phyloP scores from a whole-genome alignment of 306 rosid species.

The Dalbergia cochinchinensis region DNA sequence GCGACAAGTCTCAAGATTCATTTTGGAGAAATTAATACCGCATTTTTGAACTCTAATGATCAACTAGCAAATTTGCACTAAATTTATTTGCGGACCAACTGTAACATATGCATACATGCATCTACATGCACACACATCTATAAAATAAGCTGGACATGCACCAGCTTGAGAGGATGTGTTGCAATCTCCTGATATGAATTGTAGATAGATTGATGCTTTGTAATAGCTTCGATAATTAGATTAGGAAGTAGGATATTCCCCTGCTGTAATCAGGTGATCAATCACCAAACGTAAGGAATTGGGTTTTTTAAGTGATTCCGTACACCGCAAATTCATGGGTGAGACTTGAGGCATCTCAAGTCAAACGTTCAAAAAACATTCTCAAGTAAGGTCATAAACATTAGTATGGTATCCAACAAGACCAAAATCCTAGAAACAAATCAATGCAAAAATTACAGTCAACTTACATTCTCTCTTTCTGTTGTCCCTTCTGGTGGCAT shows the following conservation, averaged over 20 bases:
- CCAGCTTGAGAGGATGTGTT: neutral
- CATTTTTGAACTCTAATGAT: neutral
- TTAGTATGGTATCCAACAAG: slow-evolving; percentile 8
- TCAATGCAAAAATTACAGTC: slow-evolving; percentile 39
- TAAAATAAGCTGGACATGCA: neutral
- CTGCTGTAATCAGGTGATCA: neutral
- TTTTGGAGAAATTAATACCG: neutral
- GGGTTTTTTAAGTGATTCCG: too few species aligned
- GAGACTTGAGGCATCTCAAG: too few species aligned
- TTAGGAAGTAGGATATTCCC: too few species aligned
- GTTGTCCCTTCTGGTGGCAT: slow-evolving; percentile 73
- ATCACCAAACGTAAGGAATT: neutral
- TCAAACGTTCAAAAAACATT: too few species aligned
- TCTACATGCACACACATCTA: too few species aligned
- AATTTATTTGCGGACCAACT: too few species aligned
- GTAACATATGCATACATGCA: too few species aligned
- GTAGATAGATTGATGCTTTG: neutral
- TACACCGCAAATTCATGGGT: too few species aligned
- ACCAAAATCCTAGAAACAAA: slow-evolving; percentile 20
- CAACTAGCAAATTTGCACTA: neutral
- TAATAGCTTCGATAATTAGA: too few species aligned
- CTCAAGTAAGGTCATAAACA: neutral
- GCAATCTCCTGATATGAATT: neutral
- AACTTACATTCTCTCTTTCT: slow-evolving; percentile 76
- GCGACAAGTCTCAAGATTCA: too few species aligned